Evolutionary conservation across 2,329 filamentous ascomycete genomes (phyloP).

Genomic region (Colletotrichum sp.): DNA sequence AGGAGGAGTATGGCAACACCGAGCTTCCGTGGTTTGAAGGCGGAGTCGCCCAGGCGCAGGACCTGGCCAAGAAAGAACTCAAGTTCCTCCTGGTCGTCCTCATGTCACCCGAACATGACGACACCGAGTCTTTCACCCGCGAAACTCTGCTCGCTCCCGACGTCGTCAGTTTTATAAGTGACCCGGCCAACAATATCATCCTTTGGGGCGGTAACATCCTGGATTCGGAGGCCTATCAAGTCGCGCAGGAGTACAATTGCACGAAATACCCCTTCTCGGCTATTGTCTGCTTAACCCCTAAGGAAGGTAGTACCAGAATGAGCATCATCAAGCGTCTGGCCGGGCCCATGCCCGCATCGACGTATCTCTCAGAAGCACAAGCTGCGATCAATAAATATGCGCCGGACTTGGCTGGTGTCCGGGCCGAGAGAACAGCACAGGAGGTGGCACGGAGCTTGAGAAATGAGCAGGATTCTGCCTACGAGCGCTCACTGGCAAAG

Average conservation of each 20-base stretch:
- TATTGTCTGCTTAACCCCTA: constrained; percentile 85
- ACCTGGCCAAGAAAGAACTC: constrained; percentile 86
- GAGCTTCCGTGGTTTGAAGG: constrained; percentile 82
- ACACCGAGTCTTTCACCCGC: constrained; percentile 80
- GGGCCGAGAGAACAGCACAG: constrained; percentile 80
- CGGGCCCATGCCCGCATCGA: constrained; percentile 71
- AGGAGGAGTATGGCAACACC: constrained; percentile 84
- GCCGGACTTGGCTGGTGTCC: constrained; percentile 74
- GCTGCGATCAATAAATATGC: constrained; percentile 76
- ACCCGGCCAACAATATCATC: constrained; percentile 79
- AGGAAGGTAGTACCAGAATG: constrained; percentile 86
- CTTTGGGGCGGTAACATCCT: constrained; percentile 93
- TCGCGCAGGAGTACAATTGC: constrained; percentile 83
- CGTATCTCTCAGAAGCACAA: constrained; percentile 79
- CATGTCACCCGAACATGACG: constrained; percentile 92
- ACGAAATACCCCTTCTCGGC: constrained; percentile 93
- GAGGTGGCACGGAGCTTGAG: constrained; percentile 81
- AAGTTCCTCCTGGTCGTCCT: constrained; percentile 91
- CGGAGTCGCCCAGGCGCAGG: constrained; percentile 90
- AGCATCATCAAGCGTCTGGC: constrained; percentile 81
- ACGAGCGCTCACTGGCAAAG: constrained; percentile 86
- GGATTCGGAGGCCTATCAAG: constrained; percentile 93
- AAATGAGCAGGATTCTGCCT: constrained; percentile 90
- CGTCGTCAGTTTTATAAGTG: constrained; percentile 75
- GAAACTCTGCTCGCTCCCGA: constrained; percentile 82